These are phyloP conservation scores for Clonostachys byssicola DNA, from an alignment of 2,329 filamentous ascomycete species.

Conservation along the genomic window DNA sequence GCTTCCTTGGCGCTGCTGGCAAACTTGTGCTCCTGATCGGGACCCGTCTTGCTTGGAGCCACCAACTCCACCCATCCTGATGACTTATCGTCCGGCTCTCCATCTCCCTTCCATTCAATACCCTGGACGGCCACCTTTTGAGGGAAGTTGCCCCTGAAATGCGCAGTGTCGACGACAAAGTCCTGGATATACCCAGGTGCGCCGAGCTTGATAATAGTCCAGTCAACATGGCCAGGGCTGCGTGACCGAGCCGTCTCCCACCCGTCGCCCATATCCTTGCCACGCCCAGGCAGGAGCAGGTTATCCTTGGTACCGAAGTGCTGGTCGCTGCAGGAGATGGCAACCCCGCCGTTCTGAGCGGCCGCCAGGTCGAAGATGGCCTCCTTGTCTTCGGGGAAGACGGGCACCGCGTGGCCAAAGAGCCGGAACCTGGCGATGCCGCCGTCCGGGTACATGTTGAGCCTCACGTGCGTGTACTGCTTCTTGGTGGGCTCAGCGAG, in stretches of 20 bases:
- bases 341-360: conserved; percentile 74
- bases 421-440: conserved; percentile 78
- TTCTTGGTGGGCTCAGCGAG: conserved; percentile 54
- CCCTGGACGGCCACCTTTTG: conserved; percentile 68
- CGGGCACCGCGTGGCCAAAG: conserved; percentile 71
- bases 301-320: conserved; percentile 83
- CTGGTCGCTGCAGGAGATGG: conserved; percentile 73
- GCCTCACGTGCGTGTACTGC: conserved; percentile 72
- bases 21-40: conserved; percentile 71
- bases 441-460: conserved; percentile 84
- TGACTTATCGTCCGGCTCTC: conserved; percentile 52
- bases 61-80: conserved; percentile 64
- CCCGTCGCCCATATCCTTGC: conserved; percentile 82
- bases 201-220: conserved; percentile 74
- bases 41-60: conserved; percentile 62
- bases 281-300: conserved; percentile 71
- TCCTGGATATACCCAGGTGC: conserved; percentile 59
- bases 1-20: conserved; percentile 48
- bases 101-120: conserved; percentile 47
- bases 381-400: conserved; percentile 64
- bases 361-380: conserved; percentile 73
- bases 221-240: conserved; percentile 69
- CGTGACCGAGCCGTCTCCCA: conserved; percentile 81
- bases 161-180: conserved; percentile 74
- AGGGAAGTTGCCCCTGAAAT: conserved; percentile 81